Conservation (phyloP, 169 alveolate genomes). For the Plasmodium yoelii region DNA sequence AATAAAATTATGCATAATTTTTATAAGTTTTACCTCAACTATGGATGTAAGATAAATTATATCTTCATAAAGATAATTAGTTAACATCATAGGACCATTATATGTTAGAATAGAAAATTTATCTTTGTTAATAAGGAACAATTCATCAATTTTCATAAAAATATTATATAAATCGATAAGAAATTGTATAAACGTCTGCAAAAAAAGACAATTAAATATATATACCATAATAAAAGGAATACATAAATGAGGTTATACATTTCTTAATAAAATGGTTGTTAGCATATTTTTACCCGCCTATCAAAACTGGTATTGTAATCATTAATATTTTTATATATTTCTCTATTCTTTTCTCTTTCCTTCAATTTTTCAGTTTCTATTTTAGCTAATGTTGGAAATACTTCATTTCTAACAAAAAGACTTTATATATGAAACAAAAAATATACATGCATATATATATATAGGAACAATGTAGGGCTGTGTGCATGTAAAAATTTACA, state of each 20-base stretch:
- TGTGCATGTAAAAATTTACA: neutral
- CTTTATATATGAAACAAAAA: slow-evolving; percentile 17
- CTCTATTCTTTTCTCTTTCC: slow-evolving; percentile 31
- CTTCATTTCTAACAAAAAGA: slow-evolving; percentile 70
- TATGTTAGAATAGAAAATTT: slow-evolving; percentile 50
- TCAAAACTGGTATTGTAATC: slow-evolving; percentile 42
- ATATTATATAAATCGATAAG: slow-evolving; percentile 69
- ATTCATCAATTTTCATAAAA: slow-evolving; percentile 60
- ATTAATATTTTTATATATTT: slow-evolving; percentile 39
- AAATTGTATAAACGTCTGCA: slow-evolving; percentile 57
- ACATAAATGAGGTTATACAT: slow-evolving; percentile 5
- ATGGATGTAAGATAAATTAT: slow-evolving; percentile 48
- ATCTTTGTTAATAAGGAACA: slow-evolving; percentile 21
- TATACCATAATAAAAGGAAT: neutral
- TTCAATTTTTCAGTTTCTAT: slow-evolving; percentile 64
- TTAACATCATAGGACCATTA: slow-evolving; percentile 52
- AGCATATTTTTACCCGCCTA: slow-evolving; percentile 36
- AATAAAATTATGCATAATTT: neutral
- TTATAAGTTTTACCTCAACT: slow-evolving; percentile 33
- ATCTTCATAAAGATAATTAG: slow-evolving; percentile 62
- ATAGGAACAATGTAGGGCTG: neutral
- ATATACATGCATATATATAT: neutral
- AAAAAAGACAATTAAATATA: neutral
- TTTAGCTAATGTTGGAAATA: slow-evolving; percentile 68
- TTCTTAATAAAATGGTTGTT: neutral